phyloP scores from a whole-genome alignment of 2,329 filamentous ascomycete genomes.

The Aspergillus ochraceus region DNA sequence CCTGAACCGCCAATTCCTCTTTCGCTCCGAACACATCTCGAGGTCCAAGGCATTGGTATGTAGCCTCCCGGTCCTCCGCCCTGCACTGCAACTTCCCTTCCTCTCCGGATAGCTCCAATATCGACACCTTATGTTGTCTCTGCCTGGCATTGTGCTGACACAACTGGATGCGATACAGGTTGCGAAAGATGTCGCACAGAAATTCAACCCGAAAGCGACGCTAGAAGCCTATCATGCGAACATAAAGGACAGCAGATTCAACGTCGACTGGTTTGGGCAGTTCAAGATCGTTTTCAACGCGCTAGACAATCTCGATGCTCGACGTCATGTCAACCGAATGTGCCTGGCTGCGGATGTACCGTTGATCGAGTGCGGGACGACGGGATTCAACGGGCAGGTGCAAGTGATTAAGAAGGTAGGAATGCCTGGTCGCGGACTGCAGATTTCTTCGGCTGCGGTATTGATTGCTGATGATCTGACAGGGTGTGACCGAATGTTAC shows the following conservation, averaged over 20 bases:
- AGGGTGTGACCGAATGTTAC: constrained; percentile 88
- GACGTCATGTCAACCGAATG: constrained; percentile 96
- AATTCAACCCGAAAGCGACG: constrained; percentile 85
- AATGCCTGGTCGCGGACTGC: neutral
- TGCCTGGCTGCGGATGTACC: constrained; percentile 88
- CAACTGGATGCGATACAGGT: constrained; percentile 55
- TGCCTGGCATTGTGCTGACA: neutral
- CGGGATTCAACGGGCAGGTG: constrained; percentile 95
- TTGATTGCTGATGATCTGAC: constrained; percentile 12
- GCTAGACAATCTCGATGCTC: constrained; percentile 89
- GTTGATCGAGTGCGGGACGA: constrained; percentile 93
- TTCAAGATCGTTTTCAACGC: constrained; percentile 95
- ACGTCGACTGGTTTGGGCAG: constrained; percentile 79
- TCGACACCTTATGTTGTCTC: neutral
- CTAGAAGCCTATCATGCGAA: constrained; percentile 90
- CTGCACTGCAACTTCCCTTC: constrained; percentile 5
- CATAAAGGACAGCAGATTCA: constrained; percentile 87
- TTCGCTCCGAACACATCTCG: constrained; percentile 95
- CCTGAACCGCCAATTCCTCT: constrained; percentile 95
- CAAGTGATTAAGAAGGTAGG: constrained; percentile 84
- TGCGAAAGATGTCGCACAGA: constrained; percentile 85
- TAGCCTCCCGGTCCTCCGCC: constrained; percentile 18
- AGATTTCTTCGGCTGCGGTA: neutral
- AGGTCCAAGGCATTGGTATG: constrained; percentile 88
- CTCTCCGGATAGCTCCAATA: neutral